A percentile compares a stretch with the other conserved stretches of the same genome.
Conservation (phyloP, 257 asterid genomes). For the Salvia hispanica region DNA sequence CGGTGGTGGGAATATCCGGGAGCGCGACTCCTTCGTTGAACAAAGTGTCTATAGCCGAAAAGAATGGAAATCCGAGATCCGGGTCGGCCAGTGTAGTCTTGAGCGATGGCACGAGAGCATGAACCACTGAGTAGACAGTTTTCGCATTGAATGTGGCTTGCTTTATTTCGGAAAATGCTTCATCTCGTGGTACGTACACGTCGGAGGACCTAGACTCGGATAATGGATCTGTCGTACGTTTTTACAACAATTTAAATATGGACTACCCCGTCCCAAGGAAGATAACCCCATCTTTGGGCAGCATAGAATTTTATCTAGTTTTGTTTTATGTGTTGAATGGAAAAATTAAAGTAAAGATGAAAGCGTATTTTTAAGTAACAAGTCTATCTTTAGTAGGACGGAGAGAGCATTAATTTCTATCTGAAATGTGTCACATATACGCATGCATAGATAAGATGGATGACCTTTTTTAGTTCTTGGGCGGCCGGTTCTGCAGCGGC, state of each 20-base stretch:
- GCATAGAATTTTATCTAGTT: too few relatives aligned
- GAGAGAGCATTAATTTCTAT: too few relatives aligned
- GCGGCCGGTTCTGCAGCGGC: slow-evolving; percentile 81
- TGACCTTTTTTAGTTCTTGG: slow-evolving; percentile 41
- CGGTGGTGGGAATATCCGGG: slow-evolving; percentile 23
- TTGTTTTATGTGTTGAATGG: too few relatives aligned
- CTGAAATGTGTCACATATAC: too few relatives aligned
- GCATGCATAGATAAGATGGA: too few relatives aligned
- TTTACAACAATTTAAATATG: too few relatives aligned
- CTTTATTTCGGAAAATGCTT: slow-evolving; percentile 63
- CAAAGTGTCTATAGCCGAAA: slow-evolving; percentile 59
- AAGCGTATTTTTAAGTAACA: too few relatives aligned
- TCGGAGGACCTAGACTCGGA: slow-evolving; percentile 44
- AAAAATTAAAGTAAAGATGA: too few relatives aligned
- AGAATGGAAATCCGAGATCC: slow-evolving; percentile 46
- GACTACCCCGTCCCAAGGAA: too few relatives aligned
- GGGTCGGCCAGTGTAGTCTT: slow-evolving; percentile 12
- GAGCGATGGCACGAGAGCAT: slow-evolving; percentile 46
- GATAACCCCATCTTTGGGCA: too few relatives aligned
- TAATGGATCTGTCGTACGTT: slow-evolving; percentile 44
- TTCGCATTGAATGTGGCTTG: slow-evolving; percentile 42
- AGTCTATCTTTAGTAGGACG: too few relatives aligned
- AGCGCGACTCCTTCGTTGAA: slow-evolving; percentile 53
- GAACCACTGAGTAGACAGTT: slow-evolving; percentile 45
- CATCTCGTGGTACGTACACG: slow-evolving; percentile 73